These are phyloP conservation scores for Wickerhamiella dianesei DNA, from an alignment of 805 yeast species.

Conservation along the genomic window DNA sequence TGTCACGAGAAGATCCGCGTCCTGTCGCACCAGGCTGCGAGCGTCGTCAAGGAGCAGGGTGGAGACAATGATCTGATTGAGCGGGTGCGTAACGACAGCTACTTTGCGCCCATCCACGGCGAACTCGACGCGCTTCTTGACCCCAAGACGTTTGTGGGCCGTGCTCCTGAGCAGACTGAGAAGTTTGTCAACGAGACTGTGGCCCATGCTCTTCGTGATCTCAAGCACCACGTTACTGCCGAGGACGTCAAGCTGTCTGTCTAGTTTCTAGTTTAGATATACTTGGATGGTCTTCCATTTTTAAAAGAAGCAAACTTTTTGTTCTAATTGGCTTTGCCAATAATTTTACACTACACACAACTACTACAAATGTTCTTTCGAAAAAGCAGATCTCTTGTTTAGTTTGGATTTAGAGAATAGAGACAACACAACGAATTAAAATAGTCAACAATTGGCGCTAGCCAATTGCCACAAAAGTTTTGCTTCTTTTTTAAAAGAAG, in stretches of 20 bases:
- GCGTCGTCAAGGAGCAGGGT: constrained; percentile 94
- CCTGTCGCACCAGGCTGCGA: constrained; percentile 91
- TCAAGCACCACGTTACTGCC: constrained; percentile 41
- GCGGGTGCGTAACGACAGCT: constrained; percentile 60
- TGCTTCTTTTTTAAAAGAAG: no score
- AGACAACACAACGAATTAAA: no score
- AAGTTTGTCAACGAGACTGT: constrained; percentile 81
- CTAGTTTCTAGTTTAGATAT: constrained; percentile 24
- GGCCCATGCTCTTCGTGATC: constrained; percentile 63
- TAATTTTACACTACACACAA: no score
- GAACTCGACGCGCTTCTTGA: constrained; percentile 72
- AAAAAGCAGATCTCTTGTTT: no score
- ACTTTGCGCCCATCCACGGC: constrained; percentile 79
- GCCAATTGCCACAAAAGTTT: no score
- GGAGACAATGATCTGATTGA: constrained; percentile 96
- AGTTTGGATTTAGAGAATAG: no score
- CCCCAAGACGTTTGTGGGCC: constrained; percentile 91
- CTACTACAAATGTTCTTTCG: no score
- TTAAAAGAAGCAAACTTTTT: no score
- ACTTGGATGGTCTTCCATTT: no score
- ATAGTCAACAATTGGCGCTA: no score
- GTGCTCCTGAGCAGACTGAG: constrained; percentile 96
- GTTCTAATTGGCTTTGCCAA: no score
- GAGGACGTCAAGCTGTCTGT: constrained; percentile 72
- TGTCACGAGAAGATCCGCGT: constrained; percentile 97